These are phyloP conservation scores for Scedosporium aurantiacum DNA, from an alignment of 2,329 filamentous ascomycete genomes.

Conservation along the genomic window DNA sequence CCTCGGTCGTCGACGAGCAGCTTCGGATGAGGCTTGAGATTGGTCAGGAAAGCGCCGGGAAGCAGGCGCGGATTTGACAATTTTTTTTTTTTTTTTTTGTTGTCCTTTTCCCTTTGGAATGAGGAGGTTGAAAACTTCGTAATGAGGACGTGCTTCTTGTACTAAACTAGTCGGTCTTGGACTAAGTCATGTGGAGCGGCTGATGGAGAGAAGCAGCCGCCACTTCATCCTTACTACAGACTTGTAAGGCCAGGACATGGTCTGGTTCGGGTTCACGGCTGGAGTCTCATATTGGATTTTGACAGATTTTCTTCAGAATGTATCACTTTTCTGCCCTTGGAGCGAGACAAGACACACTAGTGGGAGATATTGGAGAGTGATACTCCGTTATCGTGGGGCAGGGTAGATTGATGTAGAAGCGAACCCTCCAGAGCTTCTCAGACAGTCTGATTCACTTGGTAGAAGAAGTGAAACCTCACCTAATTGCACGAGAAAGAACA, in stretches of 20 bases:
- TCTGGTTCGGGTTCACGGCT: not conserved
- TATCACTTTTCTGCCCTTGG: not conserved
- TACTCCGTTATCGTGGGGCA: not conserved
- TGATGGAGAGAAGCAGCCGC: not conserved
- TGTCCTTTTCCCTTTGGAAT: not conserved
- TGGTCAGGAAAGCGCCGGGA: not conserved
- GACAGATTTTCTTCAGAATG: not conserved
- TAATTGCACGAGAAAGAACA: not conserved
- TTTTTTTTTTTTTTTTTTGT: not conserved
- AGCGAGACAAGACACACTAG: not conserved
- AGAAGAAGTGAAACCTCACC: not conserved
- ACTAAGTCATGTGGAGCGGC: not conserved
- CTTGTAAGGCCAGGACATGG: no score
- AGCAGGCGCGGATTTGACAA: not conserved
- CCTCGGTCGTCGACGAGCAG: not conserved
- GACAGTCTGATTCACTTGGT: not conserved
- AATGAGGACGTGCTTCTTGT: no score
- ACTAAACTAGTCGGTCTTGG: no score
- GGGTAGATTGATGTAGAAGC: not conserved
- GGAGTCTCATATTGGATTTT: not conserved
- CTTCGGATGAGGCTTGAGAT: not conserved
- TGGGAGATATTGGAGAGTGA: not conserved
- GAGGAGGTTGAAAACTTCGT: not conserved
- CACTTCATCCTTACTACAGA: not conserved
- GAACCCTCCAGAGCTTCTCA: not conserved